A percentile compares a stretch with the other conserved stretches of the same genome.
phyloP scores from a whole-genome alignment of 345 rosid species.

The Bruguiera gymnorhiza region DNA sequence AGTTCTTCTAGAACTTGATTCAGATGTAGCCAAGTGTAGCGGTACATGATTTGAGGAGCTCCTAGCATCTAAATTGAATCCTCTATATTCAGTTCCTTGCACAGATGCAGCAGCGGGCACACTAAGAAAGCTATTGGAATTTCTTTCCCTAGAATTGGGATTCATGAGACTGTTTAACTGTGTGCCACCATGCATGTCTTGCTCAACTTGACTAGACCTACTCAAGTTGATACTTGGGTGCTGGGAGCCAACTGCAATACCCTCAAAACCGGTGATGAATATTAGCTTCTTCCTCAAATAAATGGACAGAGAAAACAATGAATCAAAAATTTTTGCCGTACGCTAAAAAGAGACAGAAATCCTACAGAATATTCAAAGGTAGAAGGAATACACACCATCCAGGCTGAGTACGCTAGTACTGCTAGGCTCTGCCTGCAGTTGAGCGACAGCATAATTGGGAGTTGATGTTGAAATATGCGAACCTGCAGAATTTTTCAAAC shows the following conservation, averaged over 20 bases:
- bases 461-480: conserved; percentile 19
- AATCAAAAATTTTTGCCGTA: conserved; percentile 1
- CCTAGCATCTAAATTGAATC: conserved; percentile 37
- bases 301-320: conserved; percentile 12
- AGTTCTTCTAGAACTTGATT: conserved; percentile 53
- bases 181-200: conserved; percentile 24
- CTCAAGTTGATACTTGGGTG: conserved; percentile 35
- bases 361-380: conserved; percentile 26
- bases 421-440: conserved; percentile 29
- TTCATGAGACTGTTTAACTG: conserved; percentile 23
- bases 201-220: conserved; percentile 38
- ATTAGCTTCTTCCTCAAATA: conserved; percentile 17
- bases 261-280: background rate
- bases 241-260: conserved; percentile 38
- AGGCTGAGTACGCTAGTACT: conserved; percentile 25
- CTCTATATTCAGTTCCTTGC: conserved; percentile 43
- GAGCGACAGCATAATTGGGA: conserved; percentile 29
- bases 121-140: conserved; percentile 37
- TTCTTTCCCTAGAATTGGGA: conserved; percentile 37
- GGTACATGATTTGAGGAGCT: conserved; percentile 39
- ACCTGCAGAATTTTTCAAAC: conserved; percentile 24
- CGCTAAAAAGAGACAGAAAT: conserved; percentile 7
- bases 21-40: conserved; percentile 38
- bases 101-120: conserved; percentile 28
- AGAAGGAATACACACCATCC: conserved; percentile 33